Percentiles rank a stretch among this genome's conserved stretches.
Evolutionary conservation across 768 basidiomycete species (phyloP).

Genomic region (Lentinus brumalis): DNA sequence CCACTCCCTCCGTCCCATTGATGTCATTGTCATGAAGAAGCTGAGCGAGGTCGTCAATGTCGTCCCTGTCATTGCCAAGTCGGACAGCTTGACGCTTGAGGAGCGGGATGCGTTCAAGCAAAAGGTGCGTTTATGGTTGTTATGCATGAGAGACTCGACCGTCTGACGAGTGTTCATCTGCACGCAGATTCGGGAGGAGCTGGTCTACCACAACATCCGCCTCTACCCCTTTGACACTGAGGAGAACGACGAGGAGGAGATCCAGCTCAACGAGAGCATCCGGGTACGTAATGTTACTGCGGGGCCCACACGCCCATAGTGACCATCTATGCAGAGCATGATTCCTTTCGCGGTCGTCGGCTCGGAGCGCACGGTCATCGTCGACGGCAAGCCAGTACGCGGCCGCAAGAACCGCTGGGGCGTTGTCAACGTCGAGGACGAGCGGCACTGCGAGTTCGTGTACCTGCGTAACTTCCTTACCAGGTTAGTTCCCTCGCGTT

Average conservation of each 20-base stretch:
- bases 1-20: conserved; percentile 93
- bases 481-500: conserved; percentile 49
- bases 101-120: conserved; percentile 93
- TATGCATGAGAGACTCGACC: conserved; percentile 7
- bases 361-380: conserved; percentile 93
- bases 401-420: conserved; percentile 99
- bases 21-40: conserved; percentile 99
- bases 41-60: conserved; percentile 98
- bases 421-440: conserved; percentile 96
- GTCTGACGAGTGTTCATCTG: neutral
- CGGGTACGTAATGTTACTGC: conserved; percentile 56
- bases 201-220: conserved; percentile 89
- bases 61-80: conserved; percentile 98
- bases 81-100: conserved; percentile 90
- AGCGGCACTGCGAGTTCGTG: conserved; percentile 96
- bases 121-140: conserved; percentile 52
- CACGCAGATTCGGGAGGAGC: conserved; percentile 85
- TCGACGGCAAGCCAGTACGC: conserved; percentile 93
- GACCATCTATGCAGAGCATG: conserved; percentile 60
- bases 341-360: conserved; percentile 98
- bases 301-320: neutral
- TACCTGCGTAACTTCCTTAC: conserved; percentile 97
- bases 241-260: conserved; percentile 91
- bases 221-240: conserved; percentile 97
- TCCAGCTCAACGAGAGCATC: conserved; percentile 86